These are phyloP conservation scores for Passiflora organensis DNA, from an alignment of 345 rosid species.

Conservation along the genomic window DNA sequence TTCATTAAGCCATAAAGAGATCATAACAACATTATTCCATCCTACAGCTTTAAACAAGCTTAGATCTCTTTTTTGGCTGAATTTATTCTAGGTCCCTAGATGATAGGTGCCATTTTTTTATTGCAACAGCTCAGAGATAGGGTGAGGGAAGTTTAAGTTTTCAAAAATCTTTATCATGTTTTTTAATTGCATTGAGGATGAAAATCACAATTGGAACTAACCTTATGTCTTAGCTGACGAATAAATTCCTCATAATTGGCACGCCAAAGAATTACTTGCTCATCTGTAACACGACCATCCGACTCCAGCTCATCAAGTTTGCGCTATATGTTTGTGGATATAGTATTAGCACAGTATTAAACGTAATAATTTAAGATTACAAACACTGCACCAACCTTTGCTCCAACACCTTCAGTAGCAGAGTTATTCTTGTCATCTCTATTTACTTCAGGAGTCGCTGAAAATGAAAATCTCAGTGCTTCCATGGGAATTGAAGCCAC, in stretches of 20 bases:
- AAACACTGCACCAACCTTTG: conserved; percentile 50
- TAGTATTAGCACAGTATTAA: conserved; percentile 15
- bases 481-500: conserved; percentile 69
- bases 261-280: conserved; percentile 58
- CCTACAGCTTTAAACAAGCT: background rate
- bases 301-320: conserved; percentile 43
- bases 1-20: background rate
- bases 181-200: background rate
- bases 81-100: background rate
- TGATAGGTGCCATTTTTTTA: too few species aligned
- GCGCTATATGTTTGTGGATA: conserved; percentile 37
- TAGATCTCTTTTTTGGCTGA: too few species aligned
- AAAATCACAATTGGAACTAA: conserved; percentile 24
- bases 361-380: conserved; percentile 8
- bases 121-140: background rate
- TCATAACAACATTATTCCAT: too few species aligned
- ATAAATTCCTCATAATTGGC: conserved; percentile 78
- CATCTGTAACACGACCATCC: conserved; percentile 23
- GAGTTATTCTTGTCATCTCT: conserved; percentile 27
- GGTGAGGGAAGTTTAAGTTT: background rate
- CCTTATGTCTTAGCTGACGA: conserved; percentile 75
- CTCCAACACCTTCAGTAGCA: conserved; percentile 31
- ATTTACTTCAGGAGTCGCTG: conserved; percentile 24
- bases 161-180: background rate
- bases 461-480: conserved; percentile 53